Base-by-base conservation (phyloP, 1,284 basidiomycete genomes). In the Apiotrichum laibachii region DNA sequence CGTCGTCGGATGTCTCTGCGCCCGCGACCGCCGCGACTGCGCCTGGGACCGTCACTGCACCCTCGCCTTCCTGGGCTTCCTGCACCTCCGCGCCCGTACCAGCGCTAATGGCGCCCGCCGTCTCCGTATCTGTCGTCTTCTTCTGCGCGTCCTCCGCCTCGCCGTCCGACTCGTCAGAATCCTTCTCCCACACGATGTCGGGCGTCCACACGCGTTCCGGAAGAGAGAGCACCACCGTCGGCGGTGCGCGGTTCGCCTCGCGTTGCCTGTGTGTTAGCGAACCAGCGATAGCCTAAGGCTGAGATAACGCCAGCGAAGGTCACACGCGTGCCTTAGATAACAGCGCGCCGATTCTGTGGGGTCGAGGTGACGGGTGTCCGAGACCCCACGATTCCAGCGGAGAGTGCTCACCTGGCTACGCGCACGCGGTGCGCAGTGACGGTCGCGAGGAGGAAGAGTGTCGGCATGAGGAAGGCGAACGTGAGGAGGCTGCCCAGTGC, bases 151-250 rank as follows among this genome's bases (percentile, higher is more conserved):
- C 48, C n/a, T 12, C 46, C 31, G 39, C 42, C 47, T 46, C 26
- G 10, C 43, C 44, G 10, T 62, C 50, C 35, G 63, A 48, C 45
- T 58, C 48, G 50, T 65, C 63, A 5, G 68, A 67, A 50, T 77
- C 63, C 61, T 79, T 79, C 52, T 79, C 77, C 76, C 76, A 79
- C 19, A 76, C 75, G 52, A 77, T 77, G 56, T 77, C 77, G 2
- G 77, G 77, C 11, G 73, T 65, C 77, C 77, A 79, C 18, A 78
- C 67, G 16, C 76, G 57, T 58, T 79, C 77, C 0, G 77, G 77
- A 12, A 79, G 68, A 6, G 75, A 76, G 11, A 77, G 64, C 4
- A 79, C 77, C 16, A 78, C 66, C 16, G 73, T 63, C 1, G 76
- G 69, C 8, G 77, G 77, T 2, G 77, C 77, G 16, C 77, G 69